Percentiles rank a stretch among this genome's conserved stretches.
Conservation (phyloP, 1,284 basidiomycete genomes). For the Malassezia sp. region DNA sequence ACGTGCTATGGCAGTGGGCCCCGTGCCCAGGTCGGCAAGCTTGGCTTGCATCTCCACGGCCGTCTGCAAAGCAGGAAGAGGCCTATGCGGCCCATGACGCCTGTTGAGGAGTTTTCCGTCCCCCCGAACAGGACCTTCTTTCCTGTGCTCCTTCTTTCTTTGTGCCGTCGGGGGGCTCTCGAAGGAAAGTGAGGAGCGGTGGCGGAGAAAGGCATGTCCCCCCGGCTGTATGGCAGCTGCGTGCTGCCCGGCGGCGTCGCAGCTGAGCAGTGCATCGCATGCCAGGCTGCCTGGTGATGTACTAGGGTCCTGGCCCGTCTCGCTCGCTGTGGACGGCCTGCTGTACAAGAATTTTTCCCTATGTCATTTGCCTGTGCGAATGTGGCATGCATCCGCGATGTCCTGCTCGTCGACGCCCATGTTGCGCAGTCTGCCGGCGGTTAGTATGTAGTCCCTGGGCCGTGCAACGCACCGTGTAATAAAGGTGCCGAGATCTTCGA, state of each 20-base stretch:
- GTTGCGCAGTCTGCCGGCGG: slow-evolving; percentile 8
- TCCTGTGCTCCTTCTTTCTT: slow-evolving; percentile 18
- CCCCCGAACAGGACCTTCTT: not conserved
- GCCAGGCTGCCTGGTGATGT: slow-evolving; percentile 1
- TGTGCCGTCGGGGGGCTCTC: not conserved
- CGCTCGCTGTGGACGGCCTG: not conserved
- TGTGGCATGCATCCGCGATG: slow-evolving; percentile 13
- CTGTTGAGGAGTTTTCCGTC: not conserved
- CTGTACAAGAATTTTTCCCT: slow-evolving; percentile 12
- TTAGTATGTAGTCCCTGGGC: too few relatives aligned
- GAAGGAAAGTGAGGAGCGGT: slow-evolving; percentile 12
- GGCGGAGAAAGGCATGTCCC: too few relatives aligned
- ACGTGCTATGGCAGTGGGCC: too few relatives aligned
- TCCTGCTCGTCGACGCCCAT: slow-evolving; percentile 6
- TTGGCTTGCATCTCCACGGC: slow-evolving; percentile 9
- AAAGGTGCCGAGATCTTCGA: slow-evolving; percentile 9
- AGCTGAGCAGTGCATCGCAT: not conserved
- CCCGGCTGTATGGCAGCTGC: too few relatives aligned
- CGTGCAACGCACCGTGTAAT: slow-evolving; percentile 5
- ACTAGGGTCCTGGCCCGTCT: slow-evolving; percentile 15
- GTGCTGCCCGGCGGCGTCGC: not conserved
- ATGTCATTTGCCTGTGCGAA: slow-evolving; percentile 5
- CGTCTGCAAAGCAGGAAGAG: not conserved
- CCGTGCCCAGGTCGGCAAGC: slow-evolving; percentile 14
- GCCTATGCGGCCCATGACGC: slow-evolving; percentile 6